Evolutionary conservation across 305 asterid species (phyloP).

Genomic region (Fraxinus paxiana): DNA sequence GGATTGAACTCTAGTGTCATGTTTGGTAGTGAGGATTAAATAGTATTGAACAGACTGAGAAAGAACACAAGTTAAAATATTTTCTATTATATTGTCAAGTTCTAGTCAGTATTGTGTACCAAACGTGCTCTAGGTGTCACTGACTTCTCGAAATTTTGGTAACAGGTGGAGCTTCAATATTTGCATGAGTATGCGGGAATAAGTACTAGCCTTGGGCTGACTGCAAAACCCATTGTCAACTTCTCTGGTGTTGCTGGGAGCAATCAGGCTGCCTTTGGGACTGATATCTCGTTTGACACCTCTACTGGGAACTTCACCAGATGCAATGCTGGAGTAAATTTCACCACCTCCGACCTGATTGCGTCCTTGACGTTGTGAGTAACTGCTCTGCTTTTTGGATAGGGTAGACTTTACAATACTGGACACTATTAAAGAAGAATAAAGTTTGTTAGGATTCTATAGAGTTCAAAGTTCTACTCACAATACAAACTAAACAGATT

Average conservation of each 20-base stretch:
- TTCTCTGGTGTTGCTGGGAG: slow-evolving; percentile 88
- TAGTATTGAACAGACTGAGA: background rate
- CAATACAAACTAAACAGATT: too few relatives aligned
- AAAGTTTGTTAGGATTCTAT: too few relatives aligned
- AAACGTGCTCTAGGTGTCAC: background rate
- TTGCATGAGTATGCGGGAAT: slow-evolving; percentile 69
- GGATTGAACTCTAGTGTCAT: background rate
- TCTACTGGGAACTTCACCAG: slow-evolving; percentile 72
- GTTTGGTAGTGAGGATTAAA: background rate
- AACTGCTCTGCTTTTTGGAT: background rate
- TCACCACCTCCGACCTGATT: slow-evolving; percentile 58
- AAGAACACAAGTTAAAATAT: background rate
- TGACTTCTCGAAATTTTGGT: slow-evolving; percentile 11
- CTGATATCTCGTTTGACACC: slow-evolving; percentile 84
- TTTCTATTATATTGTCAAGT: background rate
- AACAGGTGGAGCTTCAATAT: slow-evolving; percentile 66
- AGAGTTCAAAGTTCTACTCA: too few relatives aligned
- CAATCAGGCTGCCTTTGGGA: slow-evolving; percentile 53
- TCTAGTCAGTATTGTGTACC: background rate
- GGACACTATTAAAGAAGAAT: background rate
- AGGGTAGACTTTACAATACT: background rate
- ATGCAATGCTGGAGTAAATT: slow-evolving; percentile 67
- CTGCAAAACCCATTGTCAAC: slow-evolving; percentile 64
- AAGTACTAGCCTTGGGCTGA: slow-evolving; percentile 63
- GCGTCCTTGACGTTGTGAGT: slow-evolving; percentile 81